Percentiles rank a stretch among this genome's conserved stretches.
phyloP scores from a whole-genome alignment of 768 basidiomycete genomes.

The Russula lepida region DNA sequence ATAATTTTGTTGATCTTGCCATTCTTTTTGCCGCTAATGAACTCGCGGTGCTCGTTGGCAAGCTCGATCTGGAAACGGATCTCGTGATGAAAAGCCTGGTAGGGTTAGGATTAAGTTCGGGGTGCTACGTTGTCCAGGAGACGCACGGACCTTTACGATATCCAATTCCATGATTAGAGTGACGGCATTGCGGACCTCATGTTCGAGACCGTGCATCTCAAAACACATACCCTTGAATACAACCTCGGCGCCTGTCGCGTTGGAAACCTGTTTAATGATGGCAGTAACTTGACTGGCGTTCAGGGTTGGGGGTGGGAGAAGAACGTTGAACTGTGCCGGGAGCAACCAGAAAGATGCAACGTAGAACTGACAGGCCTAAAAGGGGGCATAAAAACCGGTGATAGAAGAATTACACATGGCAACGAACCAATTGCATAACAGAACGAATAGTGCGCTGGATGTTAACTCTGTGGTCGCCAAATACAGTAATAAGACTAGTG shows the following conservation, averaged over 20 bases:
- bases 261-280: constrained; percentile 79
- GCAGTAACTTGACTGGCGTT: constrained; percentile 77
- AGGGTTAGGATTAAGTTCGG: background rate
- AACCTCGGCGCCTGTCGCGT: constrained; percentile 83
- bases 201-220: constrained; percentile 90
- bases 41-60: constrained; percentile 95
- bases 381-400: constrained; percentile 22
- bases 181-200: constrained; percentile 82
- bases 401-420: background rate
- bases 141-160: constrained; percentile 65
- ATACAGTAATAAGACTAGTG: constrained; percentile 87
- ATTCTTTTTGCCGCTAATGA: constrained; percentile 98
- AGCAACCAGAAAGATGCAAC: constrained; percentile 97
- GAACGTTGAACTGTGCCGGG: constrained; percentile 87
- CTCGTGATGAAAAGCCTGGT: constrained; percentile 88
- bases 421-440: constrained; percentile 86
- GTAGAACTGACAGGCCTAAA: constrained; percentile 88
- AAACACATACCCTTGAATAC: constrained; percentile 98
- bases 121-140: background rate
- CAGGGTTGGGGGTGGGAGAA: constrained; percentile 73
- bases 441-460: constrained; percentile 90
- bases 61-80: constrained; percentile 98
- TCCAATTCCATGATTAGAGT: constrained; percentile 85
- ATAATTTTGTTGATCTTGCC: constrained; percentile 99
- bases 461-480: constrained; percentile 88